Percentiles rank a stretch among this genome's conserved stretches.
Evolutionary conservation across 2,329 filamentous ascomycete species (phyloP).

Genomic region (Phyllosticta citrichinensis): DNA sequence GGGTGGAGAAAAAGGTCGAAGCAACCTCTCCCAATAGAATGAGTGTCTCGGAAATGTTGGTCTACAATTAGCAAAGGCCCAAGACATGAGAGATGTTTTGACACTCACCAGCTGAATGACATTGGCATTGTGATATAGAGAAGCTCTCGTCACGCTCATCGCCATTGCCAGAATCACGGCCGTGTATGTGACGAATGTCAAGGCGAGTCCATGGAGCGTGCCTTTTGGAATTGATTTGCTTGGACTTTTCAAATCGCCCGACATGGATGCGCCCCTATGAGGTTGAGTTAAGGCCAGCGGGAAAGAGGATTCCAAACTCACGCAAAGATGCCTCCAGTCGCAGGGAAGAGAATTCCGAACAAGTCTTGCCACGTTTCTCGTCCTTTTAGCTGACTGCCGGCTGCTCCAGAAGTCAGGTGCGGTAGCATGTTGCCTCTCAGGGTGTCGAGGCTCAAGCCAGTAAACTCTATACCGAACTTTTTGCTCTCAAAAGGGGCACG

Average conservation of each 20-base stretch:
- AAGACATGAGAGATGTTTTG: background rate
- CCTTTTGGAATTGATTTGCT: conserved; percentile 77
- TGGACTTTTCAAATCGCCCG: conserved; percentile 71
- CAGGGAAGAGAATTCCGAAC: conserved; percentile 78
- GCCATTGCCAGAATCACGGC: conserved; percentile 71
- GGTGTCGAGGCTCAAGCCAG: conserved; percentile 62
- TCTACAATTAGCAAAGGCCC: conserved; percentile 27
- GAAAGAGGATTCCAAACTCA: conserved; percentile 20
- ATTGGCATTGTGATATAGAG: conserved; percentile 65
- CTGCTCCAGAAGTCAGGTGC: conserved; percentile 50
- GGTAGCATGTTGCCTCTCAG: conserved; percentile 67
- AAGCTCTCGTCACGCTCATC: conserved; percentile 61
- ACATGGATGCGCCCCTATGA: conserved; percentile 70
- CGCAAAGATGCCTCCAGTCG: conserved; percentile 52
- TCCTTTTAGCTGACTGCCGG: conserved; percentile 51
- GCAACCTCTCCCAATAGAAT: conserved; percentile 76
- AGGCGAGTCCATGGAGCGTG: conserved; percentile 65
- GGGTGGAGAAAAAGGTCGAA: conserved; percentile 70
- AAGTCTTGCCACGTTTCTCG: conserved; percentile 66
- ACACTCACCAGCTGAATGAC: conserved; percentile 58
- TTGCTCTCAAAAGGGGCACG: conserved; percentile 56
- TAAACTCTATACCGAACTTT: conserved; percentile 60
- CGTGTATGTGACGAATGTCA: conserved; percentile 68
- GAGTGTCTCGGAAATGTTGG: conserved; percentile 63
- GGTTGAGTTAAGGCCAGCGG: background rate